Conservation (phyloP, 2,329 filamentous ascomycete species). For the Aspergillus intermedius region DNA sequence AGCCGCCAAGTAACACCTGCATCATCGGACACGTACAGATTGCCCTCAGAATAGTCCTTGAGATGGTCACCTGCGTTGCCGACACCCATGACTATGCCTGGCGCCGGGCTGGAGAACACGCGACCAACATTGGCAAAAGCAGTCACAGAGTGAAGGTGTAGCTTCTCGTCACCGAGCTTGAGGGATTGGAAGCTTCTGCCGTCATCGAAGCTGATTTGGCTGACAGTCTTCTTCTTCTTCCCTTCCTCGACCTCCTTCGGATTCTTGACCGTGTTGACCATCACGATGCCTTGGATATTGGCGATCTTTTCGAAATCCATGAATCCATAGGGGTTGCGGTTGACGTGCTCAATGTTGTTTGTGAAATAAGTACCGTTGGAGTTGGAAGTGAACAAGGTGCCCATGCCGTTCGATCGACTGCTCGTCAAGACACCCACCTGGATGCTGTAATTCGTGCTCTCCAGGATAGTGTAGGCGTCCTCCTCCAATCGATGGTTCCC, state of each 20-base stretch:
- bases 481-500: constrained; percentile 78
- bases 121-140: constrained; percentile 73
- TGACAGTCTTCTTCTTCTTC: constrained; percentile 61
- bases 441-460: constrained; percentile 96
- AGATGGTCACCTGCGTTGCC: constrained; percentile 80
- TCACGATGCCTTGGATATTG: constrained; percentile 82
- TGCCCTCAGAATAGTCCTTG: constrained; percentile 63
- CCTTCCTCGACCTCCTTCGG: constrained; percentile 63
- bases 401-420: constrained; percentile 60
- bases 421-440: constrained; percentile 86
- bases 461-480: constrained; percentile 82
- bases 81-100: constrained; percentile 87
- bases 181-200: constrained; percentile 76
- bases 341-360: constrained; percentile 84
- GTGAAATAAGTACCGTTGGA: constrained; percentile 96
- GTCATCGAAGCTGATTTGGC: constrained; percentile 90
- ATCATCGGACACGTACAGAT: constrained; percentile 84
- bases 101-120: constrained; percentile 88
- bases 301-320: constrained; percentile 95
- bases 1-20: constrained; percentile 79
- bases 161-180: constrained; percentile 57
- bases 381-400: constrained; percentile 88
- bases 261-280: constrained; percentile 87
- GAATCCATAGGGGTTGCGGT: constrained; percentile 65
- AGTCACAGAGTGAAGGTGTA: constrained; percentile 91